Percentiles rank a stretch among this genome's conserved stretches.
Evolutionary conservation across 139 green algal genomes (phyloP).

Genomic region (Chlamydomonas sphaeroides): DNA sequence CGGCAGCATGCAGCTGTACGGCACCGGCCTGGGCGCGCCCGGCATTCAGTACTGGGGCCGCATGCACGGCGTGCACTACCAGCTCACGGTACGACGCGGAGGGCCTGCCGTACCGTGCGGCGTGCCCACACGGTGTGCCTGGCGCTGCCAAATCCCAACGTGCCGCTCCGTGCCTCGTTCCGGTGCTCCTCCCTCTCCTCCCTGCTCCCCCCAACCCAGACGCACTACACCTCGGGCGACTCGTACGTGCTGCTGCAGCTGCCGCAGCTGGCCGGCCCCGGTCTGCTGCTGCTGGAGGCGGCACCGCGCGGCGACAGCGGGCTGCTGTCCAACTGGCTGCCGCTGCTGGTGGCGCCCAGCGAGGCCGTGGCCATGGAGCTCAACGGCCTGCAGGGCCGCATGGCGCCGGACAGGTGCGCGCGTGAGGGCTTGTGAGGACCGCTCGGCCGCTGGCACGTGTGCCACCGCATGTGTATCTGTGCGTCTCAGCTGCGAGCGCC

Average conservation of each 20-base stretch:
- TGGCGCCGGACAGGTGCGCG: conserved; percentile 2
- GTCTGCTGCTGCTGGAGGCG: conserved; percentile 10
- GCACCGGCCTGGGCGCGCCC: conserved; percentile 1
- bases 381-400: conserved; percentile 7
- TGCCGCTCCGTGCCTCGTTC: no score
- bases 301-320: background rate
- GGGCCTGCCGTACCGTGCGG: background rate
- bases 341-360: conserved; percentile 4
- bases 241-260: conserved; percentile 2
- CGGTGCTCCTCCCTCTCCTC: no score
- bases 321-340: conserved; percentile 8
- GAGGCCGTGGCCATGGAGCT: conserved; percentile 11
- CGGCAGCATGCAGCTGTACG: conserved; percentile 11
- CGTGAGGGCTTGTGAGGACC: no score
- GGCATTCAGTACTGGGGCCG: conserved; percentile 14
- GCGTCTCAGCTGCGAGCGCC: no score
- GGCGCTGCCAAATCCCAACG: no score
- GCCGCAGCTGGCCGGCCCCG: background rate
- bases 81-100: conserved; percentile 1
- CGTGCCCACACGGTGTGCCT: no score
- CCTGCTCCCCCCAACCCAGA: background rate
- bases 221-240: background rate
- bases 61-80: conserved; percentile 27
- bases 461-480: no score
- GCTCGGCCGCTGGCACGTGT: no score